phyloP scores from a whole-genome alignment of 495 filamentous ascomycete species.

The Xylaria telfairii region DNA sequence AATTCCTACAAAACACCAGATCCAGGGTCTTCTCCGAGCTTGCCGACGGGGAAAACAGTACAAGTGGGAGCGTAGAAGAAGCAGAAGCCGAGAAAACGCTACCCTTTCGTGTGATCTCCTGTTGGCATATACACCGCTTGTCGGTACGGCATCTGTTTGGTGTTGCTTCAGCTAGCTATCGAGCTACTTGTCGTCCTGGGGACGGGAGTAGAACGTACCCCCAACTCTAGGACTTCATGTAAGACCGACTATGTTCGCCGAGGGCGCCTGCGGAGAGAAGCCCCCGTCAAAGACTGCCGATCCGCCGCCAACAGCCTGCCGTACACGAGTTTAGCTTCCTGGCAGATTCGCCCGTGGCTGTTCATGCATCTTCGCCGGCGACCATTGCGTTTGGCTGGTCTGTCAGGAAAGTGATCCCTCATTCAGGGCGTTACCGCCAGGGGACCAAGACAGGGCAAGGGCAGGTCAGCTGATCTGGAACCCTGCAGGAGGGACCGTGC shows the following conservation, averaged over 20 bases:
- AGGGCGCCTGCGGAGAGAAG: not conserved
- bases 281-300: not conserved
- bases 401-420: not conserved
- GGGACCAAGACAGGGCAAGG: not conserved
- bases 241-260: not conserved
- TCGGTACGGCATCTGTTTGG: not conserved
- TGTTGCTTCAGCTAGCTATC: not conserved
- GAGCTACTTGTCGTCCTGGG: not conserved
- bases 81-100: not conserved
- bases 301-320: not conserved
- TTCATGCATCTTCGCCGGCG: not conserved
- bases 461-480: conserved; percentile 6
- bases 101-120: not conserved
- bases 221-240: not conserved
- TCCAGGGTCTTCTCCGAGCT: conserved; percentile 3
- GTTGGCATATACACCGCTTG: not conserved
- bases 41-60: not conserved
- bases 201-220: not conserved
- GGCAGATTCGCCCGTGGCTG: not conserved
- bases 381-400: not conserved
- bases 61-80: not conserved
- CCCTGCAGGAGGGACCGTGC: not conserved
- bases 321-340: not conserved
- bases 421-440: no score
- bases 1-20: not conserved